These are phyloP conservation scores for Bertia moriformis DNA, from an alignment of 2,329 filamentous ascomycete species.

Conservation along the genomic window DNA sequence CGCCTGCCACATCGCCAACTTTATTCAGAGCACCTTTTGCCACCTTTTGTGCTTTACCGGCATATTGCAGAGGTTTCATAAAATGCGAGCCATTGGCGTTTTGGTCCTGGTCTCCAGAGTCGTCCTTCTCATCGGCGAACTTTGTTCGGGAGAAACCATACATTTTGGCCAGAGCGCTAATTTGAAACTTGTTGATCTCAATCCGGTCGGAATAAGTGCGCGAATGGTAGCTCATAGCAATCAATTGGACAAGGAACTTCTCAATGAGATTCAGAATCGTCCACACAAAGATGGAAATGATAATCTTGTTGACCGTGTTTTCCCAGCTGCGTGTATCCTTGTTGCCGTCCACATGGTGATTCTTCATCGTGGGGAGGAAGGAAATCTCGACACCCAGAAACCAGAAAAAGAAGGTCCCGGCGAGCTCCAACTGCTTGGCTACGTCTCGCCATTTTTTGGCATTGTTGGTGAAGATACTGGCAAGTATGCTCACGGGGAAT, in stretches of 20 bases:
- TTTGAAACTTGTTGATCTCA: slow-evolving; percentile 82
- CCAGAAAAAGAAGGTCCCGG: slow-evolving; percentile 81
- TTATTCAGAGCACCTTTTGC: slow-evolving; percentile 64
- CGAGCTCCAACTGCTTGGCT: slow-evolving; percentile 71
- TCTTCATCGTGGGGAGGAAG: slow-evolving; percentile 67
- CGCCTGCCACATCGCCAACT: slow-evolving; percentile 72
- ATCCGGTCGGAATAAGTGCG: slow-evolving; percentile 84
- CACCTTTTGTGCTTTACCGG: slow-evolving; percentile 57
- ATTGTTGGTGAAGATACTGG: too few species aligned
- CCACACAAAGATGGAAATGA: slow-evolving; percentile 71
- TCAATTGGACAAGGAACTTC: slow-evolving; percentile 88
- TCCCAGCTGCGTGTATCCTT: slow-evolving; percentile 48
- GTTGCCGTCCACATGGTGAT: slow-evolving; percentile 24
- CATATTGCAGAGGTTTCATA: too few species aligned
- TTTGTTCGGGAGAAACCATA: slow-evolving; percentile 66
- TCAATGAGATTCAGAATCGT: slow-evolving; percentile 70
- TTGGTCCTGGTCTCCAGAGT: slow-evolving; percentile 26
- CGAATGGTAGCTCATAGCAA: slow-evolving; percentile 82
- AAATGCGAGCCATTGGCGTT: slow-evolving; percentile 25
- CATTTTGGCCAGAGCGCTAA: slow-evolving; percentile 39
- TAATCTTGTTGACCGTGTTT: slow-evolving; percentile 65
- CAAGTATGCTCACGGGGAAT: too few species aligned
- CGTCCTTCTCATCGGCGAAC: slow-evolving; percentile 35
- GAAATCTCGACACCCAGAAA: slow-evolving; percentile 75
- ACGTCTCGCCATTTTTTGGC: slow-evolving; percentile 88